Evolutionary conservation across 805 yeast species (phyloP), one percentile per base, ranked within the genome.

Genomic region (Starmerella scarabaei): DNA sequence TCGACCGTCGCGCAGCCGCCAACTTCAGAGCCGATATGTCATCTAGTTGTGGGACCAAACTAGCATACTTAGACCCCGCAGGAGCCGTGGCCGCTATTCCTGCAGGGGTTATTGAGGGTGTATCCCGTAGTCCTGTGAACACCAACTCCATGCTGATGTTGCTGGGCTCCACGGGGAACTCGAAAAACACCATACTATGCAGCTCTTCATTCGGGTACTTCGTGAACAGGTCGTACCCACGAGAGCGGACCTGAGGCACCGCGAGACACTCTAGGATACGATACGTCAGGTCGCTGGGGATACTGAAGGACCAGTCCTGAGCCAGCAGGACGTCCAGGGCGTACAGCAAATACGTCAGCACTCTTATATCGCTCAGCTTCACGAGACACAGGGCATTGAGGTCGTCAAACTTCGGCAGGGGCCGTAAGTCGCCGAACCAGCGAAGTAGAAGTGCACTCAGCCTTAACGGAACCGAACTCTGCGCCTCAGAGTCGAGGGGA

Each of bases 111-210:
- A 48, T 15, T 9, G 14, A n/a, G 15, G 21, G 19, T n/a, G 14
- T 15, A 12, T 42, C 50, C 5, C 16, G 18, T 6, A 46, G 21
- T 3, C 52, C 52, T 15, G 40, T 31, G 21, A 50, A 49, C 29
- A 49, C 32, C 29, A 41, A 26, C 42, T 49, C 53, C 9, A 42
- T 19, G 3, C 38, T 29, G 6, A 44, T 37, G 24, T 8, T 21
- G 4, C 28, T 19, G 14, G 33, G 37, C 14, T 5, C 23, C 6
- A 20, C 15, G 2, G 42, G 46, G 15, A 27, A 6, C 11, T 46
- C 34, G 17, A 33, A 21, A 20, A 33, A 32, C n/a, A 38, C 27
- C 19, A 34, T 17, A 12, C 33, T 23, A 9, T 33, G 30, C 7
- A 33, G 21, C n/a, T 27, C 41, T 3, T 31, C 16, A 1, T 21